Percentiles rank a stretch among this genome's conserved stretches.
These are phyloP conservation scores for Phalaenopsis aphrodite DNA, from an alignment of 106 monocot genomes.

Conservation along the genomic window DNA sequence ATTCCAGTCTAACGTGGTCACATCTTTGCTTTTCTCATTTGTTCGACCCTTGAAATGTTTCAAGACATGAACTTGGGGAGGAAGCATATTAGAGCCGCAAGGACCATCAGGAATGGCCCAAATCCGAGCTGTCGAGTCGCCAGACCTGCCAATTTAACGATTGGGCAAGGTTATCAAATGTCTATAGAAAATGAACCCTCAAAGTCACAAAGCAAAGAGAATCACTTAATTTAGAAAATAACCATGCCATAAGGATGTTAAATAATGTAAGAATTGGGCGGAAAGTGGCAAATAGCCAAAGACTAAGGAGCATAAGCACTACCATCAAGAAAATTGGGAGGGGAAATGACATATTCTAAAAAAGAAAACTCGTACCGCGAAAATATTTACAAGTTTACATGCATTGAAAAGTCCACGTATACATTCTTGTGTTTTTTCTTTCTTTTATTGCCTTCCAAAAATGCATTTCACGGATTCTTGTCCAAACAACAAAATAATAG, in stretches of 20 bases:
- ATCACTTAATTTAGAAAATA: background rate
- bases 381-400: background rate
- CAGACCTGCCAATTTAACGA: conserved; percentile 48
- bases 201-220: background rate
- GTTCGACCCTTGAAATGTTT: conserved; percentile 95
- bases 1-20: conserved; percentile 98
- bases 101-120: conserved; percentile 82
- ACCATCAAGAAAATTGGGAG: no score
- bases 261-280: background rate
- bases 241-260: background rate
- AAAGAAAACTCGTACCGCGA: background rate
- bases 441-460: background rate
- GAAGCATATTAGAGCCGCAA: conserved; percentile 41
- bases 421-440: background rate
- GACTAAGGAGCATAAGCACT: background rate
- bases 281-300: background rate
- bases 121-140: conserved; percentile 96
- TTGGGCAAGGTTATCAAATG: background rate
- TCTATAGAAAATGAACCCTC: no score
- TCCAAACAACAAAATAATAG: background rate
- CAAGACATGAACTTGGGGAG: conserved; percentile 49
- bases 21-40: conserved; percentile 98
- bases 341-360: background rate
- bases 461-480: background rate
- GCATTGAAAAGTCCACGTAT: background rate